Evolutionary conservation across 495 filamentous ascomycete species (phyloP).

Genomic region (Recurvomyces mirabilis): DNA sequence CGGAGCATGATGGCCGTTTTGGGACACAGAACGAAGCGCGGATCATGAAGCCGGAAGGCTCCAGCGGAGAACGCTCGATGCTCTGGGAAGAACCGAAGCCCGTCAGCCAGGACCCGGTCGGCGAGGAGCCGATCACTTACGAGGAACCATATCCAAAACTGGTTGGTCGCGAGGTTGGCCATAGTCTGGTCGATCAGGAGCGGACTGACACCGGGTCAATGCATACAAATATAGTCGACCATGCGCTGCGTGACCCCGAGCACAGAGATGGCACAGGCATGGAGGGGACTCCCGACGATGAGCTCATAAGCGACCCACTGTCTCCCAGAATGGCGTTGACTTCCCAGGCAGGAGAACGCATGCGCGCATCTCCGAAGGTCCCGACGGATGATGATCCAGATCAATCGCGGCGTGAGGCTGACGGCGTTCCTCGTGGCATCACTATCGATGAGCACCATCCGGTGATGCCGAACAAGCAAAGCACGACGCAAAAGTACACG

Average conservation of each 20-base stretch:
- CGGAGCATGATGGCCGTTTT: background rate
- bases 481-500: too few species aligned
- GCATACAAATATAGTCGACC: background rate
- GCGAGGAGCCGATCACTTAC: background rate
- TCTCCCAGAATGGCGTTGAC: background rate
- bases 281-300: background rate
- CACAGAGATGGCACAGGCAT: slow-evolving; percentile 1
- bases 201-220: background rate
- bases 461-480: too few species aligned
- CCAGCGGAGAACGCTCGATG: background rate
- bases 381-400: background rate
- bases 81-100: background rate
- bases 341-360: background rate
- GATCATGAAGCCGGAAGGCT: background rate
- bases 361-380: background rate
- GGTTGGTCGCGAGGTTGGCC: background rate
- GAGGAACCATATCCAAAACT: background rate
- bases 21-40: background rate
- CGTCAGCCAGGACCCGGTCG: background rate
- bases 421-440: background rate
- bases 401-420: background rate
- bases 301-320: background rate
- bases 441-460: too few species aligned
- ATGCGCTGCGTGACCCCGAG: slow-evolving; percentile 1
- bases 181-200: slow-evolving; percentile 1